Evolutionary conservation across 352 stramenopile species (phyloP).

Genomic region (Phytopythium sindhum): DNA sequence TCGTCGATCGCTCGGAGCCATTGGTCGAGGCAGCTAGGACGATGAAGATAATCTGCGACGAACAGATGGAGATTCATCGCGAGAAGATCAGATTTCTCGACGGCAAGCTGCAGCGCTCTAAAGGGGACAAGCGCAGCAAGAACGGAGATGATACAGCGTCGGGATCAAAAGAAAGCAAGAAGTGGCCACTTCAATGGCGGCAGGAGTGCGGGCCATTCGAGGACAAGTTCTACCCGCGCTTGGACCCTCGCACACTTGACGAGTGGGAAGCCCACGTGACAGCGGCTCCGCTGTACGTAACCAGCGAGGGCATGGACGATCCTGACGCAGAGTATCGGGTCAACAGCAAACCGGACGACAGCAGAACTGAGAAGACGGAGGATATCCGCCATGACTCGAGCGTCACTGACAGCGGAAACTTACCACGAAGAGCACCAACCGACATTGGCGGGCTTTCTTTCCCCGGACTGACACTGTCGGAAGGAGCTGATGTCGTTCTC

Average conservation of each 20-base stretch:
- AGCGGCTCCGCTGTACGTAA: conserved; percentile 61
- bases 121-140: background rate
- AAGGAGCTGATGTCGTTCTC: conserved; percentile 78
- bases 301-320: conserved; percentile 47
- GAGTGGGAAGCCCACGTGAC: conserved; percentile 81
- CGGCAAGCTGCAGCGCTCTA: conserved; percentile 51
- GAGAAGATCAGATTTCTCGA: conserved; percentile 61
- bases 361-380: conserved; percentile 10
- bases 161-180: conserved; percentile 28
- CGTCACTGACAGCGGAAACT: background rate
- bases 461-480: conserved; percentile 58
- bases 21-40: conserved; percentile 69
- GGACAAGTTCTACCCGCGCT: conserved; percentile 50
- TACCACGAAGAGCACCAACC: background rate
- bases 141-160: conserved; percentile 22
- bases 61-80: conserved; percentile 72
- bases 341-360: conserved; percentile 7
- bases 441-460: conserved; percentile 15
- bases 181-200: conserved; percentile 71
- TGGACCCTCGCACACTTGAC: conserved; percentile 63
- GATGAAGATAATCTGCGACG: conserved; percentile 68
- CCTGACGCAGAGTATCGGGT: background rate
- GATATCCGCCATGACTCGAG: background rate
- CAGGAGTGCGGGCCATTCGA: conserved; percentile 74
- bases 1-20: conserved; percentile 52